A percentile compares a stretch with the other conserved stretches of the same genome.
Conservation (phyloP, 2,329 filamentous ascomycete species). For the Pseudodiploospora longispora region DNA sequence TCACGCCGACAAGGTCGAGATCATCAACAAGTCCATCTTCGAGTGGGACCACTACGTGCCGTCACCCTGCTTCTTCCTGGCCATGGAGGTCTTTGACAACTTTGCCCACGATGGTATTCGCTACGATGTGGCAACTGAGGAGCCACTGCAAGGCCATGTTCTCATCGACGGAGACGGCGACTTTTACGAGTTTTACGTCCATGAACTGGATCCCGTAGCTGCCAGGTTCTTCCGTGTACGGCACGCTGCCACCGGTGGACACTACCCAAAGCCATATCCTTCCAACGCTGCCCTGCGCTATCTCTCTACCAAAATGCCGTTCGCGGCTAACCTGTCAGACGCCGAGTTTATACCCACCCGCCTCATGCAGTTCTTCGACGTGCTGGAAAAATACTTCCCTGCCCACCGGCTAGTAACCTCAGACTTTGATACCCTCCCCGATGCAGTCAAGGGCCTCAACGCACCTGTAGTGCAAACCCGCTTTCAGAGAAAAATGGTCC, state of each 20-base stretch:
- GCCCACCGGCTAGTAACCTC: conserved; percentile 80
- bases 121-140: conserved; percentile 74
- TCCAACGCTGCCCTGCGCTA: conserved; percentile 48
- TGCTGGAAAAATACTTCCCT: conserved; percentile 81
- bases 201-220: conserved; percentile 71
- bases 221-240: conserved; percentile 78
- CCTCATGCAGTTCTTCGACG: conserved; percentile 94
- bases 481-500: conserved; percentile 78
- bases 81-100: conserved; percentile 97
- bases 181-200: conserved; percentile 90
- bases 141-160: conserved; percentile 80
- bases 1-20: conserved; percentile 80
- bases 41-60: conserved; percentile 87
- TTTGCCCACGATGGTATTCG: conserved; percentile 92
- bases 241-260: conserved; percentile 61
- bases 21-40: conserved; percentile 91
- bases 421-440: conserved; percentile 82
- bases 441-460: conserved; percentile 77
- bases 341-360: conserved; percentile 93
- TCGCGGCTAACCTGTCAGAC: conserved; percentile 65
- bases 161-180: conserved; percentile 79
- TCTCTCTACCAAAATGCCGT: conserved; percentile 57
- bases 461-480: conserved; percentile 94
- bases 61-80: conserved; percentile 92
- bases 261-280: conserved; percentile 55